A percentile compares a stretch with the other conserved stretches of the same genome.
These are phyloP conservation scores for Termitomyces sp. DNA, from an alignment of 768 basidiomycete species.

Conservation along the genomic window DNA sequence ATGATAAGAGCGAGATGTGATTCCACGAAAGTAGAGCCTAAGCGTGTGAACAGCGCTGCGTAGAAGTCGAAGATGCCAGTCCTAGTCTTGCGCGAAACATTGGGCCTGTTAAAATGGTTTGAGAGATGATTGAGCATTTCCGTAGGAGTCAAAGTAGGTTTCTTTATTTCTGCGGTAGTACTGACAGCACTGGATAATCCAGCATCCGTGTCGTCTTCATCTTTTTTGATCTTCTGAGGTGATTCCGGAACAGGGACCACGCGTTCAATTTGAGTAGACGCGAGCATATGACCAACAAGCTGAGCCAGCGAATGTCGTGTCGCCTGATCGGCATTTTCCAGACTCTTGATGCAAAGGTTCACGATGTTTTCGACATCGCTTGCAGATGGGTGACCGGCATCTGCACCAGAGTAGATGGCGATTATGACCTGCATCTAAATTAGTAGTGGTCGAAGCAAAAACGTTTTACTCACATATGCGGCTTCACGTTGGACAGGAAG, in stretches of 20 bases:
- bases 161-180: slow-evolving; percentile 49
- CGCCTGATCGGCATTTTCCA: slow-evolving; percentile 80
- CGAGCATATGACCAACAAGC: slow-evolving; percentile 79
- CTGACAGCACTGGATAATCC: slow-evolving; percentile 35
- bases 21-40: slow-evolving; percentile 79
- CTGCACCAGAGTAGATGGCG: slow-evolving; percentile 50
- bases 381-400: slow-evolving; percentile 48
- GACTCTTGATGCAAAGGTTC: slow-evolving; percentile 55
- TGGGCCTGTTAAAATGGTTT: slow-evolving; percentile 70
- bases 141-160: slow-evolving; percentile 60
- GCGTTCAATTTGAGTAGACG: slow-evolving; percentile 73
- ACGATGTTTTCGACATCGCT: slow-evolving; percentile 78
- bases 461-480: slow-evolving; percentile 52
- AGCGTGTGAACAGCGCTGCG: slow-evolving; percentile 62
- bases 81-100: slow-evolving; percentile 60
- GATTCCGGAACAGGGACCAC: slow-evolving; percentile 37
- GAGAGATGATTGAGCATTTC: slow-evolving; percentile 88
- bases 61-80: slow-evolving; percentile 91
- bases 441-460: neutral
- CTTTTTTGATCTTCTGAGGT: slow-evolving; percentile 58
- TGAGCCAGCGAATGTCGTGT: slow-evolving; percentile 77
- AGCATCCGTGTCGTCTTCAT: slow-evolving; percentile 55
- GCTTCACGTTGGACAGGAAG: slow-evolving; percentile 81
- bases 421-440: slow-evolving; percentile 32
- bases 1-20: slow-evolving; percentile 75